Evolutionary conservation across 108 stramenopile genomes (phyloP), one percentile per base, ranked within the genome.

Genomic region (Skeletonema menzelii): DNA sequence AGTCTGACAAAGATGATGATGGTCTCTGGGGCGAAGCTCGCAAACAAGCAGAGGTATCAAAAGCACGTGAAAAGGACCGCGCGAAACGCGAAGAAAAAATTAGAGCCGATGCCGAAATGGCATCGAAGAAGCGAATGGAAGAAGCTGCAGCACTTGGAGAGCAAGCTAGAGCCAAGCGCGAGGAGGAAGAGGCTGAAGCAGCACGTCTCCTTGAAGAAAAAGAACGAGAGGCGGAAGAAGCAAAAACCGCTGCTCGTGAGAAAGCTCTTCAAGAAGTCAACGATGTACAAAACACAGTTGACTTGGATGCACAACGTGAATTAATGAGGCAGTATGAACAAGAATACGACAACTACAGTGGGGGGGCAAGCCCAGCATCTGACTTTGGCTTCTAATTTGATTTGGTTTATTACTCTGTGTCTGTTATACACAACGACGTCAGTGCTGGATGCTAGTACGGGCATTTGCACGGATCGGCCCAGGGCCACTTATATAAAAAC

Each of bases 21-120:
- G 91, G 86, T 69, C 87, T 72, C n/a, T 95, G 94, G 94, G 90
- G 87, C 28, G 86, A 80, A 49, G 94, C 94, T 28, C 75, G 87
- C 5, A 86, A 91, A 67, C 80, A 86, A 53, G 86, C 88, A 24
- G 91, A 81, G 20, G 87, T 82, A n/a, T 71, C 85, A 10, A 91
- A 91, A 65, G 90, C 80, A 28, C 79, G 80, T 14, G 94, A 95
- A 65, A 90, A 86, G 15, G 94, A 95, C 34, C 88, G 91, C 46
- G 87, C 87, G 58, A 87, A 85, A 31, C 90, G 88, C 14, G 94
- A 95, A 69, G 89, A 91, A 73, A 91, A 92, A 65, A 82, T 88
- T 61, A 74, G 80, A 32, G 85, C 82, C 8, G 90, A 92, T 69
- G 91, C 91, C 34, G 91, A 95, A 60, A 65, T 76, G 44, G 78